A percentile compares a stretch with the other conserved stretches of the same genome.
These are phyloP conservation scores for Populus trichocarpa DNA, from an alignment of 441 rosid species.

Conservation along the genomic window DNA sequence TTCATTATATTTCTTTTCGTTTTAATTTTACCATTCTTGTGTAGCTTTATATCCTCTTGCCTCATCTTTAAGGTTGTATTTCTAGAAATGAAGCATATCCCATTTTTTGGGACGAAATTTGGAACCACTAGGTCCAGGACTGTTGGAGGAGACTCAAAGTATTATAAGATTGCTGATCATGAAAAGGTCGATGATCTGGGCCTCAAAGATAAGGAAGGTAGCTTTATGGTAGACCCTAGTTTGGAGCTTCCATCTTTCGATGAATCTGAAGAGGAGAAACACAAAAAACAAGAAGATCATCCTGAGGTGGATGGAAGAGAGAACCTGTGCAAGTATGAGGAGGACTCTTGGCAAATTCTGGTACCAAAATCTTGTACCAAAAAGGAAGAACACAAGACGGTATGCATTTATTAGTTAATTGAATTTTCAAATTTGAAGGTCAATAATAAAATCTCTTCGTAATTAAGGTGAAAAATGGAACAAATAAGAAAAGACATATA, in stretches of 20 bases:
- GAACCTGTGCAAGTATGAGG: background rate
- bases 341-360: background rate
- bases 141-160: background rate
- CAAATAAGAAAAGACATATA: background rate
- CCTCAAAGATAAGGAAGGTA: conserved; percentile 2
- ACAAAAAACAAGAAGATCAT: background rate
- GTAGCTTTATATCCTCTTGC: background rate
- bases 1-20: background rate
- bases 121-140: background rate
- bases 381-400: background rate
- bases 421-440: background rate
- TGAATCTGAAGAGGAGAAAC: conserved; percentile 11
- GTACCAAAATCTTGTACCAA: background rate
- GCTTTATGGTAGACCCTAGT: background rate
- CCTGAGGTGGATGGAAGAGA: background rate
- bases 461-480: background rate
- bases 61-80: background rate
- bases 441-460: background rate
- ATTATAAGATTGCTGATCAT: background rate
- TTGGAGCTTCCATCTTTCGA: conserved; percentile 13
- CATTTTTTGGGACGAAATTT: background rate
- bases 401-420: background rate
- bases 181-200: background rate
- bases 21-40: background rate
- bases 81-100: background rate